Evolutionary conservation across 768 basidiomycete genomes (phyloP).

Genomic region (Leccinum ochraceum): DNA sequence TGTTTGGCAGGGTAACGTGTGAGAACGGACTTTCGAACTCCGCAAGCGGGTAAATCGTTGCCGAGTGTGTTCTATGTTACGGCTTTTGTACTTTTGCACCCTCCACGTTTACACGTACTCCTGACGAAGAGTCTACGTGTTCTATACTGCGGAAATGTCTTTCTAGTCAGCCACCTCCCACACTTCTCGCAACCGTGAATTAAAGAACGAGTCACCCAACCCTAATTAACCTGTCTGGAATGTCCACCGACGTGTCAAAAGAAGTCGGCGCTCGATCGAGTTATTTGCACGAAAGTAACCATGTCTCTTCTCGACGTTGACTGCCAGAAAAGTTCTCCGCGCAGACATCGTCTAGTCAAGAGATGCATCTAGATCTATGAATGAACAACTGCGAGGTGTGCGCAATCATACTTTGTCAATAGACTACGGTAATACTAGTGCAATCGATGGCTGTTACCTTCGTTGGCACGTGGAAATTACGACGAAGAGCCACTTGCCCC

Average conservation of each 20-base stretch:
- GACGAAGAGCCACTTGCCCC: background rate
- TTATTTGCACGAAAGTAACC: background rate
- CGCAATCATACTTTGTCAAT: background rate
- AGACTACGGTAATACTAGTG: background rate
- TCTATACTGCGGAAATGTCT: conserved; percentile 5
- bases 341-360: background rate
- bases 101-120: conserved; percentile 11
- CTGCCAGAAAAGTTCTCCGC: background rate
- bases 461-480: conserved; percentile 13
- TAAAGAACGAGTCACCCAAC: background rate
- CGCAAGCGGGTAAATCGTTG: conserved; percentile 26
- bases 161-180: background rate
- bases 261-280: background rate
- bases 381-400: background rate
- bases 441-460: background rate
- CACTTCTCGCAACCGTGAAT: background rate
- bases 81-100: conserved; percentile 2
- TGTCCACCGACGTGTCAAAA: background rate
- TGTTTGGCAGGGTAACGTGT: conserved; percentile 33
- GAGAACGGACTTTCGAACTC: conserved; percentile 36
- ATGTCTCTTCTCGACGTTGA: background rate
- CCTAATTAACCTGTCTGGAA: background rate
- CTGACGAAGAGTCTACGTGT: conserved; percentile 20
- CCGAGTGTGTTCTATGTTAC: background rate
- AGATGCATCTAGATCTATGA: background rate